Conservation (phyloP, 2,329 filamentous ascomycete species). For the Cladosporium sp. region DNA sequence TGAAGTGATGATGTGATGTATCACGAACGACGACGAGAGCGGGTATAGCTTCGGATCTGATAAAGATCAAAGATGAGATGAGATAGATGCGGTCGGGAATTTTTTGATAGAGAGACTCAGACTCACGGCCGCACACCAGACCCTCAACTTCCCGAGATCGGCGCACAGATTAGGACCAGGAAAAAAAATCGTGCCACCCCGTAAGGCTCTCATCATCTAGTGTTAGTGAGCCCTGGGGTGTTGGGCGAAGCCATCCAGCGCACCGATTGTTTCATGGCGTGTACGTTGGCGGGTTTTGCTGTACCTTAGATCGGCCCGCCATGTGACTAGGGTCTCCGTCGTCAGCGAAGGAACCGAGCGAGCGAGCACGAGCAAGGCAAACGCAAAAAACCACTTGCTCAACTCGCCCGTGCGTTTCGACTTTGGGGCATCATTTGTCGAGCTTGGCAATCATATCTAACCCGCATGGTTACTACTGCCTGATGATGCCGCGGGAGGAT, state of each 20-base stretch:
- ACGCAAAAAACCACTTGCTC: slow-evolving; percentile 10
- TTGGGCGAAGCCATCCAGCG: slow-evolving; percentile 18
- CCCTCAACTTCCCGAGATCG: slow-evolving; percentile 12
- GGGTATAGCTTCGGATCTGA: slow-evolving; percentile 17
- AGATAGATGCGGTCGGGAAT: slow-evolving; percentile 5
- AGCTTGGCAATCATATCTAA: slow-evolving; percentile 18
- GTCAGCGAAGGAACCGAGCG: slow-evolving; percentile 12
- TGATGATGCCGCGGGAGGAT: slow-evolving; percentile 5
- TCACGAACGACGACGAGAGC: background rate
- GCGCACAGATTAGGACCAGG: slow-evolving; percentile 10
- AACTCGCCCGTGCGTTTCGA: slow-evolving; percentile 7
- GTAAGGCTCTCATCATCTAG: background rate
- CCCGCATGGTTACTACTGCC: background rate
- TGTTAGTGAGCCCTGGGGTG: slow-evolving; percentile 17
- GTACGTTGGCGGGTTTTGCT: slow-evolving; percentile 1
- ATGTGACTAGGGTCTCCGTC: slow-evolving; percentile 2
- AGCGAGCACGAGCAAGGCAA: background rate
- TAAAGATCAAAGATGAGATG: slow-evolving; percentile 16
- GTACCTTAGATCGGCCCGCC: slow-evolving; percentile 16
- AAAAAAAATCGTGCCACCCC: slow-evolving; percentile 15
- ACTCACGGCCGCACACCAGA: background rate
- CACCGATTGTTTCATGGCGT: slow-evolving; percentile 18
- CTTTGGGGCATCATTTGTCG: background rate
- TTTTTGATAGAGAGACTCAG: slow-evolving; percentile 6
- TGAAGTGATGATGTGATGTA: slow-evolving; percentile 15